Conservation (phyloP, 2,329 filamentous ascomycete genomes). For the Colletotrichum sidae region DNA sequence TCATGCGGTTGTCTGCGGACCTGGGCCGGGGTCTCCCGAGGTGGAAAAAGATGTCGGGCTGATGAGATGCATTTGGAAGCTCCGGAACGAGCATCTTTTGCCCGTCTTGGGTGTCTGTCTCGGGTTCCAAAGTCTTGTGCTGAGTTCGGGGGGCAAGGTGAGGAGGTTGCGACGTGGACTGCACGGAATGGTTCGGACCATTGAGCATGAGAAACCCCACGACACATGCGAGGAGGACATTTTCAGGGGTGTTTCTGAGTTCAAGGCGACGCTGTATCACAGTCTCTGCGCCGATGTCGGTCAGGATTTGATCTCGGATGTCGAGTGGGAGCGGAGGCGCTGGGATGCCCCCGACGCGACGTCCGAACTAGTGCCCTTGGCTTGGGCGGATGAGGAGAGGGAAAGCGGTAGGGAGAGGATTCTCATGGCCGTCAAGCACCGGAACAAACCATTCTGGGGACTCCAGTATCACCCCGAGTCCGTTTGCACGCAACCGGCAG, state of each 20-base stretch:
- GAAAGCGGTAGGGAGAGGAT: slow-evolving; percentile 60
- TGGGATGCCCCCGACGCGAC: slow-evolving; percentile 52
- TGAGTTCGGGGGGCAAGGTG: slow-evolving; percentile 75
- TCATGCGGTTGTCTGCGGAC: slow-evolving; percentile 89
- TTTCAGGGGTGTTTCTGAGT: slow-evolving; percentile 69
- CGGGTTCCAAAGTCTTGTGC: slow-evolving; percentile 85
- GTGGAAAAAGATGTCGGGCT: slow-evolving; percentile 82
- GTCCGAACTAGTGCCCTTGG: slow-evolving; percentile 66
- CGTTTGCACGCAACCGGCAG: slow-evolving; percentile 79
- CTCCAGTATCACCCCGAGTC: slow-evolving; percentile 94
- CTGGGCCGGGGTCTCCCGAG: slow-evolving; percentile 86
- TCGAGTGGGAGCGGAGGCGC: slow-evolving; percentile 50
- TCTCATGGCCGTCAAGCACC: slow-evolving; percentile 82
- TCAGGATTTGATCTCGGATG: slow-evolving; percentile 53
- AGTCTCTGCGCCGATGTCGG: slow-evolving; percentile 68
- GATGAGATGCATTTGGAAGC: slow-evolving; percentile 80
- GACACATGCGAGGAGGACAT: slow-evolving; percentile 60
- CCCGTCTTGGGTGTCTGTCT: slow-evolving; percentile 91
- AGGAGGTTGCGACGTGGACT: slow-evolving; percentile 76
- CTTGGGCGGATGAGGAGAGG: slow-evolving; percentile 68
- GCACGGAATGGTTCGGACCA: slow-evolving; percentile 82
- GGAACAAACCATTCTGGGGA: slow-evolving; percentile 80
- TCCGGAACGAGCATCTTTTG: slow-evolving; percentile 68
- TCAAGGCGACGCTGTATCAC: slow-evolving; percentile 84
- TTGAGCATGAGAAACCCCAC: slow-evolving; percentile 63